A percentile compares a stretch with the other conserved stretches of the same genome.
Conservation (phyloP, 331 rosid species). For the Spiraea crenata region DNA sequence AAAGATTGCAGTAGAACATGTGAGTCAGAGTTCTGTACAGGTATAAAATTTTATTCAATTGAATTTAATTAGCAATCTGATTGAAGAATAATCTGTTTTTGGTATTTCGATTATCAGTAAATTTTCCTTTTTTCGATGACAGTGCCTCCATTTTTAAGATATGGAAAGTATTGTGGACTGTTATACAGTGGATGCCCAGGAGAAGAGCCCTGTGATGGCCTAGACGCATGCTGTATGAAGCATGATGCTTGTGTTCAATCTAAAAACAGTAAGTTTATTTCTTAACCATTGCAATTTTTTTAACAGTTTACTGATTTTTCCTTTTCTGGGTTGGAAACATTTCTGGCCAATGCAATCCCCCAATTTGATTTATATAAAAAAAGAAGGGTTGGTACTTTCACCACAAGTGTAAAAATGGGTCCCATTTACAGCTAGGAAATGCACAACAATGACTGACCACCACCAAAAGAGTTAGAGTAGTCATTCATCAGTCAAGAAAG, state of each 20-base stretch:
- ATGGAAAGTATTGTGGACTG: conserved; percentile 96
- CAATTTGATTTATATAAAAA: background rate
- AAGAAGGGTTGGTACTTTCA: background rate
- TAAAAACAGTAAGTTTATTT: conserved; percentile 60
- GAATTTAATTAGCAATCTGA: background rate
- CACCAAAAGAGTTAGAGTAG: background rate
- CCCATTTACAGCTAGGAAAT: background rate
- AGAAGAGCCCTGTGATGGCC: conserved; percentile 93
- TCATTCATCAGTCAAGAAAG: background rate
- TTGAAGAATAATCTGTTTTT: too few relatives aligned
- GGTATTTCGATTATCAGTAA: too few relatives aligned
- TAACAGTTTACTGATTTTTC: background rate
- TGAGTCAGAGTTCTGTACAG: conserved; percentile 90
- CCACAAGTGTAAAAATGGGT: background rate
- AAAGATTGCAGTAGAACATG: conserved; percentile 82
- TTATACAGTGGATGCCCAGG: conserved; percentile 93
- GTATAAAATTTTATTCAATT: conserved; percentile 26
- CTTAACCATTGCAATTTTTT: background rate
- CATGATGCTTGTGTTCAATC: conserved; percentile 75
- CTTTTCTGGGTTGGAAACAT: too few relatives aligned
- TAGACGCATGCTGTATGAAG: conserved; percentile 87
- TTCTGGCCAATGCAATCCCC: too few relatives aligned
- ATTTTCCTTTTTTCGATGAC: background rate
- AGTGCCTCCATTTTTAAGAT: conserved; percentile 89
- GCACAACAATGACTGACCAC: background rate